phyloP scores from a whole-genome alignment of 768 basidiomycete species.

The Pleurotus platypus region DNA sequence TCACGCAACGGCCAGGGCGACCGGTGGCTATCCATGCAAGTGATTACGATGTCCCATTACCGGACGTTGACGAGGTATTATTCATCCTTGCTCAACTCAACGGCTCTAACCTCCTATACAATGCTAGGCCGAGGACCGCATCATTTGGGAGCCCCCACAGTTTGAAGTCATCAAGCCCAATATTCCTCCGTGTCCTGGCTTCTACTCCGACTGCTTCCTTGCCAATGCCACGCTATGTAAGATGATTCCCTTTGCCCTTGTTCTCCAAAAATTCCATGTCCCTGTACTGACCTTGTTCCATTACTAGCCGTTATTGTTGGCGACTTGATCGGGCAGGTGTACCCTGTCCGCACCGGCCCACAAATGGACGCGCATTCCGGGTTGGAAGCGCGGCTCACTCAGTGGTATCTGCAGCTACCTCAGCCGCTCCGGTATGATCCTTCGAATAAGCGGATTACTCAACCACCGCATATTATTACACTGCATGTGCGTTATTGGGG shows the following conservation, averaged over 20 bases:
- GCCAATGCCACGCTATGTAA: slow-evolving; percentile 57
- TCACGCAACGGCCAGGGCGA: slow-evolving; percentile 40
- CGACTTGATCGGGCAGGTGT: slow-evolving; percentile 61
- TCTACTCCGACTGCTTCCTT: slow-evolving; percentile 52
- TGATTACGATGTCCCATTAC: slow-evolving; percentile 68
- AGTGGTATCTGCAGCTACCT: slow-evolving; percentile 71
- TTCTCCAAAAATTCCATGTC: background rate
- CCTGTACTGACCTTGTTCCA: background rate
- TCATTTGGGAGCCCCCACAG: slow-evolving; percentile 48
- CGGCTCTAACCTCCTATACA: slow-evolving; percentile 4
- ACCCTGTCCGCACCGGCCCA: slow-evolving; percentile 58
- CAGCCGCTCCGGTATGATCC: slow-evolving; percentile 59
- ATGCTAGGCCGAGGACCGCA: slow-evolving; percentile 54
- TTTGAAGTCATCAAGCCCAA: slow-evolving; percentile 34
- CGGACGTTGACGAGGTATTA: slow-evolving; percentile 44
- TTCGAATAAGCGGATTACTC: slow-evolving; percentile 45
- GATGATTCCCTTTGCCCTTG: slow-evolving; percentile 14
- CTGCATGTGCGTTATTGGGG: slow-evolving; percentile 78
- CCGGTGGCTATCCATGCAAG: slow-evolving; percentile 64
- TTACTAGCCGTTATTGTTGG: slow-evolving; percentile 61
- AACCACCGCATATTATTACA: slow-evolving; percentile 63
- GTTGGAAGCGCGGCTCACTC: slow-evolving; percentile 66
- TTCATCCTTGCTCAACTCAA: slow-evolving; percentile 18
- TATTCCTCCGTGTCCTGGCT: slow-evolving; percentile 44
- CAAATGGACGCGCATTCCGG: slow-evolving; percentile 44